phyloP scores from a whole-genome alignment of 371 early-diverging fungal genomes.

The Homolaphlyctis polyrhiza region DNA sequence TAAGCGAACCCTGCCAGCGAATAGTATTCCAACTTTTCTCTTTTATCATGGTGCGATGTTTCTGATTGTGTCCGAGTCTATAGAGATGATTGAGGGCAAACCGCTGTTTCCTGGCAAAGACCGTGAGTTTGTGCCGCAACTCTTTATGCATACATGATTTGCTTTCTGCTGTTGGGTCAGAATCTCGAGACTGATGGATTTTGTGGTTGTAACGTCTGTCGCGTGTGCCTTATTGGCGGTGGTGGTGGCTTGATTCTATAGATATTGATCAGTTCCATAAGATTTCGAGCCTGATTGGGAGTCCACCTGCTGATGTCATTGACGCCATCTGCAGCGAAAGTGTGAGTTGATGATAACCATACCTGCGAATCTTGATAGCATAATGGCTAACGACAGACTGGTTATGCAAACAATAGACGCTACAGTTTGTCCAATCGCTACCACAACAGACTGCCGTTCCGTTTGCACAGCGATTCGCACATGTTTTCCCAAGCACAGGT shows the following conservation, averaged over 20 bases:
- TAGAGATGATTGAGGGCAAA: constrained; percentile 93
- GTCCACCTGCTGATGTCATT: constrained; percentile 90
- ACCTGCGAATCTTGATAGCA: neutral
- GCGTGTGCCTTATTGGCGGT: too few relatives aligned
- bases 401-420: constrained; percentile 70
- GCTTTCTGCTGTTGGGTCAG: too few relatives aligned
- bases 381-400: too few relatives aligned
- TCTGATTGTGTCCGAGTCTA: neutral
- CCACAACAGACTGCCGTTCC: constrained; percentile 76
- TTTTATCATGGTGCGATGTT: neutral
- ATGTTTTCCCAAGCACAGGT: constrained; percentile 47
- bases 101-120: constrained; percentile 96
- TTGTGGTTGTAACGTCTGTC: too few relatives aligned
- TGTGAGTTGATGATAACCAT: constrained; percentile 41
- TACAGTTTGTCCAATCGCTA: constrained; percentile 84
- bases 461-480: constrained; percentile 66
- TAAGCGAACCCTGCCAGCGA: constrained; percentile 2
- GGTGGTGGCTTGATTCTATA: too few relatives aligned
- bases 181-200: too few relatives aligned
- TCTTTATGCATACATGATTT: too few relatives aligned
- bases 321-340: constrained; percentile 89
- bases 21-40: neutral
- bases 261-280: constrained; percentile 92
- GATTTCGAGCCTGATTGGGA: constrained; percentile 88
- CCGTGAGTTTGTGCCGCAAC: constrained; percentile 87